phyloP scores from a whole-genome alignment of 139 green algal species.

The Helicosporidium sp. region DNA sequence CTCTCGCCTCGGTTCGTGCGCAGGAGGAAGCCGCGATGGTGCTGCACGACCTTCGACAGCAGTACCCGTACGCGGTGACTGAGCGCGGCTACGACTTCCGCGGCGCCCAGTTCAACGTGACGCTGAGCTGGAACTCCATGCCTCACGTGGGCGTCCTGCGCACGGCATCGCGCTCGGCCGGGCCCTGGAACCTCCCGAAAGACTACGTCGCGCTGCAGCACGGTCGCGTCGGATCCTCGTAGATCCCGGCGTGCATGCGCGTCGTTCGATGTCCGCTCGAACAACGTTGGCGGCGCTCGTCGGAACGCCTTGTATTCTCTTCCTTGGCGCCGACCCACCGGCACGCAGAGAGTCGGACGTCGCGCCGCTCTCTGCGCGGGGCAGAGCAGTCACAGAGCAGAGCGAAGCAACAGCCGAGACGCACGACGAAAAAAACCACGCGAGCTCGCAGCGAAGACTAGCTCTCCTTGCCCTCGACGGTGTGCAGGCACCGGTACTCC shows the following conservation, averaged over 20 bases:
- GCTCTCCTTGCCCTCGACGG: background rate
- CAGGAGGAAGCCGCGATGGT: constrained; percentile 27
- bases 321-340: background rate
- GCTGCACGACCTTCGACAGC: constrained; percentile 26
- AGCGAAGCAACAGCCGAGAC: no score
- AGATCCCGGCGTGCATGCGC: no score
- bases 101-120: constrained; percentile 42
- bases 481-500: constrained; percentile 18
- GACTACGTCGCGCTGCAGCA: constrained; percentile 6
- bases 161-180: constrained; percentile 3
- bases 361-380: background rate
- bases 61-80: constrained; percentile 52
- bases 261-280: no score
- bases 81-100: constrained; percentile 39
- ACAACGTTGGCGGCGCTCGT: no score
- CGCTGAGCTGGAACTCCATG: constrained; percentile 63
- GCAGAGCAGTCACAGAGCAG: no score
- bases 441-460: no score
- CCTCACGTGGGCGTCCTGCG: constrained; percentile 38
- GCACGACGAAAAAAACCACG: no score
- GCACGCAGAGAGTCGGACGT: background rate
- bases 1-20: background rate
- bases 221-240: no score
- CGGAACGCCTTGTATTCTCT: background rate
- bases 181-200: constrained; percentile 2